Evolutionary conservation across 2,329 filamentous ascomycete species (phyloP).

Genomic region (Talaromyces sp.): DNA sequence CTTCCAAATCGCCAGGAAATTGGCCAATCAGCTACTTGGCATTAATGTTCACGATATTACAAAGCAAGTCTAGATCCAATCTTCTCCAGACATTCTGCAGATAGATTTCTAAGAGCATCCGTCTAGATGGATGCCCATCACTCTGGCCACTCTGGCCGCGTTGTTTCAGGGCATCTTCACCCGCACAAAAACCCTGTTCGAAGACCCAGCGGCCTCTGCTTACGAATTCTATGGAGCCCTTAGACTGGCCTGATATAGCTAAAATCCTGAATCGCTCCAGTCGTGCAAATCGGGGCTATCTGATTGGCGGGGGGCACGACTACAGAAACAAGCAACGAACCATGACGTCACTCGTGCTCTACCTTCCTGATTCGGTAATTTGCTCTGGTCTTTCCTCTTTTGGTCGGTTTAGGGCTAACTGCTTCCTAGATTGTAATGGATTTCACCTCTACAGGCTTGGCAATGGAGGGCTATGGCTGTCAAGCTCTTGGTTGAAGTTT

Average conservation of each 20-base stretch:
- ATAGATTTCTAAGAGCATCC: background rate
- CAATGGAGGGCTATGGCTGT: too few species aligned
- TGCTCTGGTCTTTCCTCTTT: background rate
- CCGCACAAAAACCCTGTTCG: background rate
- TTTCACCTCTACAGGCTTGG: background rate
- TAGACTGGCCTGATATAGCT: background rate
- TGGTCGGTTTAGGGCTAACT: background rate
- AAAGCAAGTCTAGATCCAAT: background rate
- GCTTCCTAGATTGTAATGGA: background rate
- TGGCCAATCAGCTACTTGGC: background rate
- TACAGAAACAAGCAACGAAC: background rate
- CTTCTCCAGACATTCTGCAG: background rate
- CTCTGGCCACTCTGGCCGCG: background rate
- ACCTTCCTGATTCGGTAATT: background rate
- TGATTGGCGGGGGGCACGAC: background rate
- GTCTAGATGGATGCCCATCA: background rate
- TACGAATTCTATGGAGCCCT: background rate
- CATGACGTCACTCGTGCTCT: background rate
- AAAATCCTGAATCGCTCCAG: background rate
- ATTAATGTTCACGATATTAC: background rate
- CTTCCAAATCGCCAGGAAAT: background rate
- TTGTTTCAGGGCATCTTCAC: background rate
- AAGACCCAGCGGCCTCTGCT: background rate
- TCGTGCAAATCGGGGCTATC: background rate
- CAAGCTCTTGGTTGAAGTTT: background rate